Evolutionary conservation across 495 filamentous ascomycete genomes (phyloP).

Genomic region (Saxophila tyrrhenica): DNA sequence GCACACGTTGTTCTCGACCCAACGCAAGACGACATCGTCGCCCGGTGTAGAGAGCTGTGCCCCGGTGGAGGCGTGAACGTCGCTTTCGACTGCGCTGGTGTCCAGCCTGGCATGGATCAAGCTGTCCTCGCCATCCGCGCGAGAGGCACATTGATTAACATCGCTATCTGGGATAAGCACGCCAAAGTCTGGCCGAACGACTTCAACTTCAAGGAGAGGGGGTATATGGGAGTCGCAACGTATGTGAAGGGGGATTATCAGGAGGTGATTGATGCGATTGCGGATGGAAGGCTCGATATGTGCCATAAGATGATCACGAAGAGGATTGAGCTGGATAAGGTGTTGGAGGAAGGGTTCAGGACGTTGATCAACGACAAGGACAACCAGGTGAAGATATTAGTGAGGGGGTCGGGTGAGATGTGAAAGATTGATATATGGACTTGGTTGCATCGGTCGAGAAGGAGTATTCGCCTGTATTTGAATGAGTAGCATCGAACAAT

Average conservation of each 20-base stretch:
- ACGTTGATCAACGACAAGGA: slow-evolving; percentile 45
- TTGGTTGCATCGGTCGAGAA: not conserved
- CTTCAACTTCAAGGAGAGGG: slow-evolving; percentile 45
- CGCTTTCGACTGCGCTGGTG: slow-evolving; percentile 48
- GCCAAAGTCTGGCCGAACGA: slow-evolving; percentile 41
- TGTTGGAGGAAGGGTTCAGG: slow-evolving; percentile 48
- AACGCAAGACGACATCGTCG: slow-evolving; percentile 38
- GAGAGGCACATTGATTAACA: slow-evolving; percentile 48
- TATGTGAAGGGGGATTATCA: slow-evolving; percentile 45
- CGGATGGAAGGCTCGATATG: slow-evolving; percentile 40
- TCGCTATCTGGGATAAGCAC: slow-evolving; percentile 50
- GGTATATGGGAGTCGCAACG: slow-evolving; percentile 43
- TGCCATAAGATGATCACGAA: slow-evolving; percentile 46
- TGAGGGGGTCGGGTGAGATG: slow-evolving; percentile 25
- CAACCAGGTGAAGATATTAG: slow-evolving; percentile 47
- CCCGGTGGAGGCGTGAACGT: slow-evolving; percentile 42
- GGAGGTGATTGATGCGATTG: slow-evolving; percentile 43
- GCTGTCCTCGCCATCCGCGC: slow-evolving; percentile 39
- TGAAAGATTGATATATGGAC: slow-evolving; percentile 1
- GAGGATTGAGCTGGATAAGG: slow-evolving; percentile 41
- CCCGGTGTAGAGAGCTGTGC: slow-evolving; percentile 36
- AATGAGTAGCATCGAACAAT: not conserved
- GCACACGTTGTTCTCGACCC: slow-evolving; percentile 47
- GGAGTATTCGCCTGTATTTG: not conserved
- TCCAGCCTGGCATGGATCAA: slow-evolving; percentile 39